These are phyloP conservation scores for Deuterostichococcus epilithicus DNA, from an alignment of 139 green algal species.

Conservation along the genomic window DNA sequence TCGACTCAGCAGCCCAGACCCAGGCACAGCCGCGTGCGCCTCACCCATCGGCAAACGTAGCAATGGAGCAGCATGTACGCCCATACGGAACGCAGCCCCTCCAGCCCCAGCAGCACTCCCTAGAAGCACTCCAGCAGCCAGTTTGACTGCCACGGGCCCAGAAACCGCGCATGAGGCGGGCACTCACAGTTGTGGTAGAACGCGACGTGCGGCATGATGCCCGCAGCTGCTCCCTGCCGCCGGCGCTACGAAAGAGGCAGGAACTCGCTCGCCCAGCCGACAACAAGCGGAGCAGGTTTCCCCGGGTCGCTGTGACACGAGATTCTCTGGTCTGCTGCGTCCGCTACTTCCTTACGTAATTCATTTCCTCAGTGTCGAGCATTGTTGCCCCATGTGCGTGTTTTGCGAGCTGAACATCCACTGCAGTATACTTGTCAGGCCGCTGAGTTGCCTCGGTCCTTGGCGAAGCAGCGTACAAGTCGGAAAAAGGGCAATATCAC, in stretches of 20 bases:
- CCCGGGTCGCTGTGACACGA: too few relatives aligned
- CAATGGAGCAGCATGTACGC: background rate
- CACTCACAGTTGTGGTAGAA: conserved; percentile 85
- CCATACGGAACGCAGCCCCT: background rate
- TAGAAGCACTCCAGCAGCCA: background rate
- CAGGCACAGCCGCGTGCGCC: background rate
- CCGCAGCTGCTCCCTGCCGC: background rate
- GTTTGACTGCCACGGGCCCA: background rate
- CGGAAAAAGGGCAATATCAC: too few relatives aligned
- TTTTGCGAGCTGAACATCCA: too few relatives aligned
- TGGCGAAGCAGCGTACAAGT: too few relatives aligned
- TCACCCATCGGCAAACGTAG: background rate
- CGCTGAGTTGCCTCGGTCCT: too few relatives aligned
- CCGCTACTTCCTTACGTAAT: too few relatives aligned
- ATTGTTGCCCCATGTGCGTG: too few relatives aligned
- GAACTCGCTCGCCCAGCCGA: background rate
- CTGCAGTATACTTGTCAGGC: too few relatives aligned
- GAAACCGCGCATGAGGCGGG: background rate
- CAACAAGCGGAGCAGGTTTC: too few relatives aligned
- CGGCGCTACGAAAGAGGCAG: background rate
- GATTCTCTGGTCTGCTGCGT: too few relatives aligned
- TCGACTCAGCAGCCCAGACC: background rate
- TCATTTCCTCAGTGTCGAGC: too few relatives aligned
- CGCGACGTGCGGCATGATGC: conserved; percentile 78
- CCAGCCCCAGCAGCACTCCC: background rate